These are phyloP conservation scores for Trichosporon sp. DNA, from an alignment of 1,284 basidiomycete species.

Conservation along the genomic window DNA sequence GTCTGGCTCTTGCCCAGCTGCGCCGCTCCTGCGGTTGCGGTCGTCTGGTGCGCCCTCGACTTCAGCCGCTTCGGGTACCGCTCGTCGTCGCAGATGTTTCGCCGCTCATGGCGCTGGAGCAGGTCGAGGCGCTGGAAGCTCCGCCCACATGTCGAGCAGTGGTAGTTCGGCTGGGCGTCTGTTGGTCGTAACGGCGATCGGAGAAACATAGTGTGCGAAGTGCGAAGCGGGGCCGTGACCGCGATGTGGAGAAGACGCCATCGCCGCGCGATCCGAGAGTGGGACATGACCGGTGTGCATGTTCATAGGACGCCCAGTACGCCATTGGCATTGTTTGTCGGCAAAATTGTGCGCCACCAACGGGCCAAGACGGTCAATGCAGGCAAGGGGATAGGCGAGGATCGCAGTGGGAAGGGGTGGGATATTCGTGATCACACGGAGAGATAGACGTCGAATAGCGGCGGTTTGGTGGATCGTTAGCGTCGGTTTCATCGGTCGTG, in stretches of 20 bases:
- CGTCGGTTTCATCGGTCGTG: neutral
- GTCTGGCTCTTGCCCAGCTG: neutral
- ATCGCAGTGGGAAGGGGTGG: neutral
- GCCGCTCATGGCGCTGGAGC: constrained; percentile 38
- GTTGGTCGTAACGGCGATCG: neutral
- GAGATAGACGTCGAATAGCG: neutral
- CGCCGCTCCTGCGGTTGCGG: neutral
- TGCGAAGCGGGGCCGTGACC: constrained; percentile 3
- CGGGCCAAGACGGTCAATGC: constrained; percentile 18
- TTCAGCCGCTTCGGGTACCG: constrained; percentile 31
- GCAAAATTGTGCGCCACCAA: constrained; percentile 12
- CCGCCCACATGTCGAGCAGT: constrained; percentile 41
- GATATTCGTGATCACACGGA: neutral
- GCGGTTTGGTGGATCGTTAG: neutral
- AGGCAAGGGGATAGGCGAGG: constrained; percentile 13
- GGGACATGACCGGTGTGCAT: neutral
- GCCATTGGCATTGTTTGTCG: neutral
- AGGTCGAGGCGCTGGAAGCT: constrained; percentile 28
- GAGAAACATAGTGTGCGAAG: neutral
- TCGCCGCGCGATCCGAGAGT: neutral
- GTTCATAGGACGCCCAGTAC: neutral
- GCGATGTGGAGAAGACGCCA: constrained; percentile 8
- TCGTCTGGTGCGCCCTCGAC: constrained; percentile 10
- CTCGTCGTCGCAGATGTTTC: constrained; percentile 45
- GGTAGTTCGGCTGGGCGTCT: constrained; percentile 41